phyloP scores from a whole-genome alignment of 257 asterid species.

The Solanum virginianum region DNA sequence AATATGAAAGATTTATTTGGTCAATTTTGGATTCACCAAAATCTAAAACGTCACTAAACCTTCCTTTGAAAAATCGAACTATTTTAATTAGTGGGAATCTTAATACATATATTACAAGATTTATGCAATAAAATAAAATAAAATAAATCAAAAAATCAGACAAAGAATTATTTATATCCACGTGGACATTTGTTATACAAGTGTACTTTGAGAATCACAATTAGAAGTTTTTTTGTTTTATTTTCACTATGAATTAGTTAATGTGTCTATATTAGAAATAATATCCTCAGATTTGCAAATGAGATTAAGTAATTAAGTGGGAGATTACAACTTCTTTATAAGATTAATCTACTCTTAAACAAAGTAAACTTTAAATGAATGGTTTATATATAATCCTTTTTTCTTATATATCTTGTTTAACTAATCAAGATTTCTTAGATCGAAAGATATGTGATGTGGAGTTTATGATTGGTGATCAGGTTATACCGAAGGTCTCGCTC shows the following conservation, averaged over 20 bases:
- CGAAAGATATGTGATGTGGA: too few species aligned
- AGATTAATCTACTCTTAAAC: background rate
- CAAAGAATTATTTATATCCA: background rate
- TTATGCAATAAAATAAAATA: background rate
- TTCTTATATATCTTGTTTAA: too few species aligned
- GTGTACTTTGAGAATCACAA: background rate
- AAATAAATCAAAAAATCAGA: background rate
- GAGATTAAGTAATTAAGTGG: background rate
- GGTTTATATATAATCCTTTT: too few species aligned
- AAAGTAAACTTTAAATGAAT: background rate
- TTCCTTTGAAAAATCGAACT: background rate
- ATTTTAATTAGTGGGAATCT: background rate
- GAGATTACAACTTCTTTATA: background rate
- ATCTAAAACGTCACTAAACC: background rate
- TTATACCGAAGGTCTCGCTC: too few species aligned
- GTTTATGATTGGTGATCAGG: too few species aligned
- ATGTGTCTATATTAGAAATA: background rate
- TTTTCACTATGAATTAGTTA: background rate
- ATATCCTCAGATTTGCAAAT: background rate
- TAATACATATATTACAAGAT: background rate
- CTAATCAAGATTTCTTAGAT: too few species aligned
- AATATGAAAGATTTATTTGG: background rate
- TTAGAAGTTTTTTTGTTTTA: background rate
- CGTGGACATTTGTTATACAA: background rate
- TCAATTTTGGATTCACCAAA: background rate